A percentile compares a stretch with the other conserved stretches of the same genome.
phyloP scores from a whole-genome alignment of 768 basidiomycete genomes.

The Termitomyces sp. region DNA sequence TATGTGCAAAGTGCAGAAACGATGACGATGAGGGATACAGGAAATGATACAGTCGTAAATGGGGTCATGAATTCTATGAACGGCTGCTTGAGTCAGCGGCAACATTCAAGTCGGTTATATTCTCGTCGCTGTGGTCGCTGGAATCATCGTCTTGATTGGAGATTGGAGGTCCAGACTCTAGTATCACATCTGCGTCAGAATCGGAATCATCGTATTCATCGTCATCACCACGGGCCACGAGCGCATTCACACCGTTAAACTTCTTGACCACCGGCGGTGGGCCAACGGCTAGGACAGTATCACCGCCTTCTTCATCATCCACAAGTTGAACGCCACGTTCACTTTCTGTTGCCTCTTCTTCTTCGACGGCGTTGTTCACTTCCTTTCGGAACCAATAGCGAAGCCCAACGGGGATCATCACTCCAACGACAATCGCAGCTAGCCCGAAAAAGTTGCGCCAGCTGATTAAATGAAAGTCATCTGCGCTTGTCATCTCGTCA shows the following conservation, averaged over 20 bases:
- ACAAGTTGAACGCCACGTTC: slow-evolving; percentile 19
- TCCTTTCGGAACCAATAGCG: slow-evolving; percentile 78
- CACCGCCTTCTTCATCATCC: slow-evolving; percentile 30
- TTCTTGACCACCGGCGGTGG: slow-evolving; percentile 45
- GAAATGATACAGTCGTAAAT: background rate
- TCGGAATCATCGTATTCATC: slow-evolving; percentile 42
- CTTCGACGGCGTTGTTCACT: slow-evolving; percentile 39
- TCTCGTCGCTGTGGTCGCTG: slow-evolving; percentile 6
- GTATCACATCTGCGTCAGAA: slow-evolving; percentile 66
- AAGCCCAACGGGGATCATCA: slow-evolving; percentile 89
- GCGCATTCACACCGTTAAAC: slow-evolving; percentile 28
- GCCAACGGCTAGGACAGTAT: slow-evolving; percentile 55
- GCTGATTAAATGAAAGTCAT: slow-evolving; percentile 91
- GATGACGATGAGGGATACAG: slow-evolving; percentile 1
- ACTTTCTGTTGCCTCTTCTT: slow-evolving; percentile 27
- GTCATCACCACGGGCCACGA: slow-evolving; percentile 28
- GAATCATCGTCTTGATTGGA: slow-evolving; percentile 17
- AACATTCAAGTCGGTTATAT: slow-evolving; percentile 10
- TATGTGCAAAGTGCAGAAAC: background rate
- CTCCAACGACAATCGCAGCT: slow-evolving; percentile 82
- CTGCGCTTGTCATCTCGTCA: slow-evolving; percentile 92
- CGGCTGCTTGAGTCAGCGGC: slow-evolving; percentile 17
- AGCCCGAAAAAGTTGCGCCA: slow-evolving; percentile 88
- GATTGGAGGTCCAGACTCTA: slow-evolving; percentile 68
- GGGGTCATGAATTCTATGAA: slow-evolving; percentile 4